Evolutionary conservation across 2,329 filamentous ascomycete genomes (phyloP), one percentile per base, ranked within the genome.

Genomic region (Conoideocrella luteorostrata): DNA sequence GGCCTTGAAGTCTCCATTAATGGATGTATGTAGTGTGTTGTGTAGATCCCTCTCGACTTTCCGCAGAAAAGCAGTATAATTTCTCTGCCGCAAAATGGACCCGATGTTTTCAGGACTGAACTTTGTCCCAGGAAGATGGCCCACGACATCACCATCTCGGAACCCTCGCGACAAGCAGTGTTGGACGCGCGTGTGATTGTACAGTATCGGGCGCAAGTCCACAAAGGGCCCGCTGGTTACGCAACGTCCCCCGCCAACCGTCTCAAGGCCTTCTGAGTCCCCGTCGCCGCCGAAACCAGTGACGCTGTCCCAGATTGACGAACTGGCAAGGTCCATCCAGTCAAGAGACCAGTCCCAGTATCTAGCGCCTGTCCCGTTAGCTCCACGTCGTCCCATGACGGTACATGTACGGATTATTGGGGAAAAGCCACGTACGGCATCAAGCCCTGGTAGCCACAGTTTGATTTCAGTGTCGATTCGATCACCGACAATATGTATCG

Each of bases 201-300:
- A 50, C n/a, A 44, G n/a, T 9, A 47, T 29, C 15, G 48, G 46
- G 9, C 46, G 46, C 22, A 52, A 34, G 10, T 52, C 33, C 4
- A 45, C 30, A 39, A 52, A 52, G 7, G 50, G 50, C 2, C 46
- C 44, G 41, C 43, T 42, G 18, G 37, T 33, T 7, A 52, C 37
- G 33, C 49, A 51, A 9, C 48, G 45, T 7, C 43, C 42, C 4
- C 47, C 33, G n/a, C 45, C 47, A 12, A 49, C 45, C 7, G 34
- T 36, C 9, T 36, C 37, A 3, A 41, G 39, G 3, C 44, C 45
- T 12, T n/a, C 15, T 2, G 39, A 24, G 15, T 51, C 41, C 18
- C 47, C 49, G 26, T 51, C 42, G 22, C 50, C 48, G 5, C 50
- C 50, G 41, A 49, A 52, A 13, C 50, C 50, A 3, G 34, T 35